phyloP scores from a whole-genome alignment of 768 basidiomycete genomes.

The Terana coerulea region DNA sequence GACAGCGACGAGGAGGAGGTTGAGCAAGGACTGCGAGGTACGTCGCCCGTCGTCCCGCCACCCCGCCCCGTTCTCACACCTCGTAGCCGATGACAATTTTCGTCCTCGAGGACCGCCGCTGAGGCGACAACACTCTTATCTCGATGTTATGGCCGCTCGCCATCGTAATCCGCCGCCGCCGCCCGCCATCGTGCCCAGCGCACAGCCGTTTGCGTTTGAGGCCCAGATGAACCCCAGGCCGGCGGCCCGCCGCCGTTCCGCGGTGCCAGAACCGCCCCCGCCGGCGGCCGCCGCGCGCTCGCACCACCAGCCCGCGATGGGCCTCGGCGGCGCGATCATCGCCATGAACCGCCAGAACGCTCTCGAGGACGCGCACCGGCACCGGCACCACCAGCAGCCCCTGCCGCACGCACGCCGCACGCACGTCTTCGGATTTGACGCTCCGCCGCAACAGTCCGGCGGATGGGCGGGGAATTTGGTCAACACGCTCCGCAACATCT shows the following conservation, averaged over 20 bases:
- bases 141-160: constrained; percentile 32
- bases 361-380: not conserved
- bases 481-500: not conserved
- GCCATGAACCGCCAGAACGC: constrained; percentile 30
- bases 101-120: constrained; percentile 44
- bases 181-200: constrained; percentile 44
- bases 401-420: not conserved
- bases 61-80: constrained; percentile 15
- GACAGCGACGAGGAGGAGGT: constrained; percentile 39
- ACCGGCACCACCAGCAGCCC: not conserved
- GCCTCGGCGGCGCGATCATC: constrained; percentile 61
- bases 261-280: constrained; percentile 21
- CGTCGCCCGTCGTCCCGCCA: constrained; percentile 5
- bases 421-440: not conserved
- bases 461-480: not conserved
- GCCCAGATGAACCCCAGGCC: constrained; percentile 22
- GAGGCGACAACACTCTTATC: constrained; percentile 47
- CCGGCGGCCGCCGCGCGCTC: constrained; percentile 41
- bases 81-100: not conserved
- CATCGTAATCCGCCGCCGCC: constrained; percentile 19
- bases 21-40: constrained; percentile 12
- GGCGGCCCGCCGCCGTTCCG: constrained; percentile 22
- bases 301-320: constrained; percentile 56
- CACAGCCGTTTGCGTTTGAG: constrained; percentile 52
- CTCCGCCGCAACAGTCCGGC: not conserved